phyloP scores from a whole-genome alignment of 1,139 yeast species.

The Chernovozyma aurita region DNA sequence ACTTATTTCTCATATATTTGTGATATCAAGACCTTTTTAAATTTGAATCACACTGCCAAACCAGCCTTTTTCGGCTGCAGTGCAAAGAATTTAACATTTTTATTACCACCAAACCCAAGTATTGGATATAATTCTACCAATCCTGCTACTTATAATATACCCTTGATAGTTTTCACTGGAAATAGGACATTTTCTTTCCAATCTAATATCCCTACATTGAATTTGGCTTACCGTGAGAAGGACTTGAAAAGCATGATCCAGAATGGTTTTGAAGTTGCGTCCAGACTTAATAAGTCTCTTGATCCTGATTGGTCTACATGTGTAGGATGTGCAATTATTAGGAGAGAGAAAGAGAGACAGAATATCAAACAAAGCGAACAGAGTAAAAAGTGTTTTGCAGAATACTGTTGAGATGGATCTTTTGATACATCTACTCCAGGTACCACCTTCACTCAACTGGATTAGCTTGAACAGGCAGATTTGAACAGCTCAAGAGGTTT shows the following conservation, averaged over 20 bases:
- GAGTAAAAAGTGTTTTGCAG: slow-evolving; percentile 66
- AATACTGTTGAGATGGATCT: slow-evolving; percentile 81
- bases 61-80: slow-evolving; percentile 90
- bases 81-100: slow-evolving; percentile 55
- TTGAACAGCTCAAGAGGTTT: no score
- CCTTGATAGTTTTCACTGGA: slow-evolving; percentile 75
- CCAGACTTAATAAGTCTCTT: slow-evolving; percentile 68
- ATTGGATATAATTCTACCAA: background rate
- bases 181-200: slow-evolving; percentile 65
- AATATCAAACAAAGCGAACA: slow-evolving; percentile 62
- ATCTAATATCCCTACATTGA: slow-evolving; percentile 71
- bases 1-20: slow-evolving; percentile 85
- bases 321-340: slow-evolving; percentile 83
- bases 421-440: slow-evolving; percentile 16
- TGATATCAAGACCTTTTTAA: slow-evolving; percentile 59
- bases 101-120: slow-evolving; percentile 20
- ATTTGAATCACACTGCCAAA: slow-evolving; percentile 53
- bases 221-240: slow-evolving; percentile 54
- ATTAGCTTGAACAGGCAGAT: no score
- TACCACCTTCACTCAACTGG: background rate
- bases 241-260: slow-evolving; percentile 60
- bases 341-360: slow-evolving; percentile 74
- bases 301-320: slow-evolving; percentile 76
- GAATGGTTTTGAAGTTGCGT: slow-evolving; percentile 77
- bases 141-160: slow-evolving; percentile 45